Percentiles rank a stretch among this genome's conserved stretches.
These are phyloP conservation scores for Beauveria scarabaeidicola DNA, from an alignment of 2,329 filamentous ascomycete species.

Conservation along the genomic window DNA sequence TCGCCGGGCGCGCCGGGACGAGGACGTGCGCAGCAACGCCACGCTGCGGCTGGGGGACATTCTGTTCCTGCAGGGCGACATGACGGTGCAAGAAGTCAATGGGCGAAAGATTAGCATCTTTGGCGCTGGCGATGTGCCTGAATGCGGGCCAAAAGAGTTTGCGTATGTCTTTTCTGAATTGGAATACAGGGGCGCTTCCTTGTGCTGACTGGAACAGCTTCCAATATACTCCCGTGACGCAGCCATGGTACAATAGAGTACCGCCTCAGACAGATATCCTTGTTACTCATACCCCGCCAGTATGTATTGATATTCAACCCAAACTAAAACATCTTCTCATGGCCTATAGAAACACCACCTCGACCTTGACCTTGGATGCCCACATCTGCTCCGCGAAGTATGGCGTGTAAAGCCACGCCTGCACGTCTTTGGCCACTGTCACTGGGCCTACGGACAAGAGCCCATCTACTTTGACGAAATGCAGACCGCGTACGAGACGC, in stretches of 20 bases:
- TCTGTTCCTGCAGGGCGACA: conserved; percentile 66
- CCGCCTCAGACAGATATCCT: conserved; percentile 68
- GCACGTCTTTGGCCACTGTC: conserved; percentile 81
- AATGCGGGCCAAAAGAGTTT: conserved; percentile 61
- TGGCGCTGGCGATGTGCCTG: conserved; percentile 73
- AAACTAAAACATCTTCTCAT: background rate
- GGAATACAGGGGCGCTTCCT: background rate
- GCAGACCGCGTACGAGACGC: conserved; percentile 62
- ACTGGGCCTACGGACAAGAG: conserved; percentile 64
- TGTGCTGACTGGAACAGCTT: conserved; percentile 41
- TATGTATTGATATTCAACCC: conserved; percentile 21
- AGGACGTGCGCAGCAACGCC: conserved; percentile 44
- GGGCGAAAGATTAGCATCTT: conserved; percentile 54
- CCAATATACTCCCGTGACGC: conserved; percentile 57
- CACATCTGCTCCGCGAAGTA: conserved; percentile 59
- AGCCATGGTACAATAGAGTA: conserved; percentile 66
- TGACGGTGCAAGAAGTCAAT: conserved; percentile 54
- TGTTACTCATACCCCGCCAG: conserved; percentile 72
- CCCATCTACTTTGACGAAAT: conserved; percentile 65
- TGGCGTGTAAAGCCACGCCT: conserved; percentile 66
- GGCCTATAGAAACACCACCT: conserved; percentile 52
- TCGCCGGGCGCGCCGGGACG: conserved; percentile 46
- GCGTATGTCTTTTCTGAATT: conserved; percentile 32
- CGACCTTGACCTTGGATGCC: conserved; percentile 62
- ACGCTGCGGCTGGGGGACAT: conserved; percentile 58